These are phyloP conservation scores for Eutypella sp. DNA, from an alignment of 2,329 filamentous ascomycete species.

Conservation along the genomic window DNA sequence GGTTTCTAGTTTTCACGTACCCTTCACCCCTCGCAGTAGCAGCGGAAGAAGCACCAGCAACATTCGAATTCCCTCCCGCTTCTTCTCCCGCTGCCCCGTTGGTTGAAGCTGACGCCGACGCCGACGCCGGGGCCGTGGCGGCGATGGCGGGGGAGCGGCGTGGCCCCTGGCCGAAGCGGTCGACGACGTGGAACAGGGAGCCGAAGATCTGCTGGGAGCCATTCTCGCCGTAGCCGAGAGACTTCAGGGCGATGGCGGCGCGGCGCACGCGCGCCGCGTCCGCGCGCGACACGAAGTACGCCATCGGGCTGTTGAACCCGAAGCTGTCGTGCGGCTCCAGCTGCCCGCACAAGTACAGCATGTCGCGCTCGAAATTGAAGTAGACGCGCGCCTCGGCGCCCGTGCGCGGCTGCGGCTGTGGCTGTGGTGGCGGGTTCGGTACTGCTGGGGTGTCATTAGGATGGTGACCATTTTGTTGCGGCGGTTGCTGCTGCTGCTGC, in stretches of 20 bases:
- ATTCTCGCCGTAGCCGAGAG: constrained; percentile 38
- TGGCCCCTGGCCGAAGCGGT: constrained; percentile 33
- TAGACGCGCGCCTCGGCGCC: constrained; percentile 35
- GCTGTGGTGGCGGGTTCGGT: background rate
- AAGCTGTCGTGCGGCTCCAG: constrained; percentile 42
- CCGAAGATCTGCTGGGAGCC: constrained; percentile 42
- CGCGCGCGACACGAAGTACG: constrained; percentile 40
- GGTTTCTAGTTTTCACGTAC: too few species aligned
- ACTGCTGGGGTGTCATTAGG: background rate
- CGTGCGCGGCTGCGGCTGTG: constrained; percentile 18
- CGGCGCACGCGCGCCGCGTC: constrained; percentile 40
- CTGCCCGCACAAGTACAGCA: constrained; percentile 43
- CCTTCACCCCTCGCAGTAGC: background rate
- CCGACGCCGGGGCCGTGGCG: background rate
- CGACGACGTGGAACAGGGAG: constrained; percentile 43
- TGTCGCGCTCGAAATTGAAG: constrained; percentile 44
- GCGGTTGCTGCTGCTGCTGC: background rate
- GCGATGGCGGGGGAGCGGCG: constrained; percentile 12
- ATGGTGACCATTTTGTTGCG: too few species aligned
- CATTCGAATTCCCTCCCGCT: background rate
- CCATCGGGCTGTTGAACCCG: constrained; percentile 44
- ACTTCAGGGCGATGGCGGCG: constrained; percentile 39
- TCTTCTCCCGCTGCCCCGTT: background rate
- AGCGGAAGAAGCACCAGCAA: too few species aligned
- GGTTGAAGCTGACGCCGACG: too few species aligned